phyloP scores from a whole-genome alignment of 2,329 filamentous ascomycete genomes.

The Ophidiomyces ophidiicola region DNA sequence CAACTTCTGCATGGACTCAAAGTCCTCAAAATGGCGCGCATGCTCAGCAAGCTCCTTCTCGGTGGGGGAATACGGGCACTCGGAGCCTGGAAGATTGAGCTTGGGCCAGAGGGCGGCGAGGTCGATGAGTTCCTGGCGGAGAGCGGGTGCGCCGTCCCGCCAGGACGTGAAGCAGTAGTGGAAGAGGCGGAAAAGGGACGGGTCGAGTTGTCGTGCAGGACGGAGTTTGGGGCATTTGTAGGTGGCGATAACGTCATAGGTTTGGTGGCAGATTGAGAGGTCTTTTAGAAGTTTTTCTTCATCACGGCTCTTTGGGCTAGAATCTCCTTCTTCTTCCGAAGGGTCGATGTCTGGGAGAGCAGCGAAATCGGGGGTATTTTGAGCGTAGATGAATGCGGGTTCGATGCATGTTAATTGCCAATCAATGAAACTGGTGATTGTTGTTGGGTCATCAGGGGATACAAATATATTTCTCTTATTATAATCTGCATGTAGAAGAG shows the following conservation, averaged over 20 bases:
- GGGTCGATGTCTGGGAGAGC: constrained; percentile 16
- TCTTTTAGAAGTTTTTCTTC: constrained; percentile 19
- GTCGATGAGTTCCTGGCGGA: constrained; percentile 25
- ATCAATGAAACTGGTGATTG: constrained; percentile 25
- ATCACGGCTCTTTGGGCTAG: constrained; percentile 9
- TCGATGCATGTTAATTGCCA: constrained; percentile 26
- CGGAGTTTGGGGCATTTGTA: constrained; percentile 19
- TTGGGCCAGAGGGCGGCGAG: constrained; percentile 21
- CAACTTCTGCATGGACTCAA: constrained; percentile 22
- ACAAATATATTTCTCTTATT: constrained; percentile 27
- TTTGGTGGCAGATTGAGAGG: constrained; percentile 21
- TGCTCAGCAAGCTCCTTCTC: constrained; percentile 21
- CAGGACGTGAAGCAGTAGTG: constrained; percentile 24
- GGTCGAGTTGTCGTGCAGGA: constrained; percentile 20
- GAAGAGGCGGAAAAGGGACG: constrained; percentile 23
- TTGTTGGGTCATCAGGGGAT: constrained; percentile 21
- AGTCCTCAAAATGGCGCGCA: constrained; percentile 22
- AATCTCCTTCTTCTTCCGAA: constrained; percentile 12
- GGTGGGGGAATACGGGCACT: constrained; percentile 20
- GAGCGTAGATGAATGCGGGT: constrained; percentile 23
- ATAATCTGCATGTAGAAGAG: constrained; percentile 23
- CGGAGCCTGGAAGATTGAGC: constrained; percentile 17
- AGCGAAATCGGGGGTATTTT: constrained; percentile 23
- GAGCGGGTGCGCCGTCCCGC: constrained; percentile 19
- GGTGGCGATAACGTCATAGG: constrained; percentile 22